Evolutionary conservation across 2,329 filamentous ascomycete genomes (phyloP), one percentile per base, ranked within the genome.

Genomic region (Fusarium nygamai): DNA sequence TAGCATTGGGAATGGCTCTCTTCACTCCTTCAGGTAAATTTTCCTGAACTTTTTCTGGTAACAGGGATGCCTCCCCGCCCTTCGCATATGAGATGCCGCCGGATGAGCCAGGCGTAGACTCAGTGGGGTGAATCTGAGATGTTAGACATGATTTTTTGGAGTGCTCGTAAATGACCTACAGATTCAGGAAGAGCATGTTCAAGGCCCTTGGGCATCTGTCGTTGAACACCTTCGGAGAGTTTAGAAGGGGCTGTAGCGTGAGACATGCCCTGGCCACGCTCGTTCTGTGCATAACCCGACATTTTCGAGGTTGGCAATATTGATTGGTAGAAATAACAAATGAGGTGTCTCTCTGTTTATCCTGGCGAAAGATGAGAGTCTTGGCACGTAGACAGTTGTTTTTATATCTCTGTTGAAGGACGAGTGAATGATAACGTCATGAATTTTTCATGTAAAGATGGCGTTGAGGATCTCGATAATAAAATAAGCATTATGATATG

Each of bases 31-130:
- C 75, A 1, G 78, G 75, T 6, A 80, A 24, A 24, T 60, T 72
- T 64, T 79, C 71, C 56, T 80, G 78, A 0, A 74, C 17, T 47
- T 78, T 78, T 51, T 75, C 58, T 3, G 78, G 76, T 14, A 79
- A 48, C 1, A 76, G 62, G 6, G 78, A 79, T 17, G 72, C 69
- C 3, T 69, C 44, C 1, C 73, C 68, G 4, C 62, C 67, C 38
- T 76, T 76, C 4, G 75, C 73, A 12, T 79, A 76, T 4, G 76
- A 64, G 20, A 71, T 56, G 19, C 71, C 69, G 17, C 68, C 72
- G 1, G 71, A 74, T 44, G 77, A 67, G 2, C 64, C 72, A 13
- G 69, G 63, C 4, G 72, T 64, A 12, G 65, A 56, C 1, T 56
- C 66, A 2, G 77, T 79, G 6, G 77, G 74, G 7, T 79, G 77